Evolutionary conservation across 73 alveolate species (phyloP), one percentile per base, ranked within the genome.

Genomic region (Chromera velia): DNA sequence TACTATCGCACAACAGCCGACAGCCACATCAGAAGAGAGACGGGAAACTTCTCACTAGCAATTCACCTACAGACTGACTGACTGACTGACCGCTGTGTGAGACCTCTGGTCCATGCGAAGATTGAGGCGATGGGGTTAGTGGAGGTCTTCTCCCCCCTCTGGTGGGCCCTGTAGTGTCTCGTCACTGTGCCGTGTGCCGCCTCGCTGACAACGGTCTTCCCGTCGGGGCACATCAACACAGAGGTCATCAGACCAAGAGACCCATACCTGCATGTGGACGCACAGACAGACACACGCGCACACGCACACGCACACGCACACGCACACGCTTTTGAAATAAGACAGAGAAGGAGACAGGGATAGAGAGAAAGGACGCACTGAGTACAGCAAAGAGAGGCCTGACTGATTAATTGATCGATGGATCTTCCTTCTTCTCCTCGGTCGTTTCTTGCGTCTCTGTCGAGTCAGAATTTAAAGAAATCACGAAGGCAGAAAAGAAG

Each of bases 151-250:
- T 86, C 47, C 32, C 96, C 96, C 70, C 87, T 32, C 80, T 91
- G 86, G 34, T 86, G 91, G 45, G 33, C 70, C 75, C 96, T 84
- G 65, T 88, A 90, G 80, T 90, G 96, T 80, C 96, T 84, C 13
- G 96, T 90, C 29, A 90, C 93, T 40, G 96, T 90, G 47, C 96
- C 96, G 79, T 90, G 96, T 67, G 96, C 96, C 34, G 96, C 96
- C 76, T 90, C 96, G 33, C 90, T 82, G 74, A 88, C 96, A 45
- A 88, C 88, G 62, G 83, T 73, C 55, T 40, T 40, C 27, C 94
- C 94, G 73, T 88, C 94, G 45, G 93, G 93, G 73, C 86, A 70
- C 46, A 89, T 78, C 34, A 91, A 86, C 63, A 88, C 96, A 45
- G 88, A 67, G 1, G 94, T 91, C 85, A 32, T 85, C 73, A 90